Base-by-base conservation (phyloP, 345 rosid genomes). In the Cardiospermum halicacabum region DNA sequence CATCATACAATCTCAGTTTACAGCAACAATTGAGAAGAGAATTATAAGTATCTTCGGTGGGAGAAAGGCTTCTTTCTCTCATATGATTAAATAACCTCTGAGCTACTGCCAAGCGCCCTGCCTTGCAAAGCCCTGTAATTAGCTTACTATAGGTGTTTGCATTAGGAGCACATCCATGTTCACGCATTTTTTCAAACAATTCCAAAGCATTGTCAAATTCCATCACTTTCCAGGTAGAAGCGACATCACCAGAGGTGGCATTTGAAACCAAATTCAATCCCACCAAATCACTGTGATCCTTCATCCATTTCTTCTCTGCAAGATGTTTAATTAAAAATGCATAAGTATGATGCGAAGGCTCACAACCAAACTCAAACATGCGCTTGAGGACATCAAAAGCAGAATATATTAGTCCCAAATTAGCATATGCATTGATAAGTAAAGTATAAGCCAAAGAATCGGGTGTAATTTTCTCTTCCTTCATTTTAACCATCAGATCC, bases 341-440 rank as follows among this genome's bases (percentile, higher is more conserved):
- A 77, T 84, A 89, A 1, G 93, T 82, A 56, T 68, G 77, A 47
- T 80, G 84, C 72, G 93, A 87, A 72, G 98, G 96, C 71, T 87
- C 88, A 62, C 89, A 87, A 37, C 83, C 87, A 75, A 78, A 58
- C 79, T 80, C 89, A 76, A 81, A 60, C 96, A 92, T 92, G 53
- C 81, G 69, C 77, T 84, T 89, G 58, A 92, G 91, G 57, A 87
- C 89, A 80, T 73, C 77, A 78, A 89, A 92, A 18, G 89, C 92
- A 4, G 73, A 74, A 78, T 78, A 58, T 42, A 80, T 77, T 60
- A 66, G 69, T 72, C 87, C 89, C 21, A 84, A 62, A 47, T 75
- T 77, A 57, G 87, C 89, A 75, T 88, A 89, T 31, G 88, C 87
- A 71, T 74, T 78, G 53, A 89, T 72, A 57, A 92, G 75, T 60